phyloP scores from a whole-genome alignment of 75 land plant genomes.

The Pseudotsuga menziesii region DNA sequence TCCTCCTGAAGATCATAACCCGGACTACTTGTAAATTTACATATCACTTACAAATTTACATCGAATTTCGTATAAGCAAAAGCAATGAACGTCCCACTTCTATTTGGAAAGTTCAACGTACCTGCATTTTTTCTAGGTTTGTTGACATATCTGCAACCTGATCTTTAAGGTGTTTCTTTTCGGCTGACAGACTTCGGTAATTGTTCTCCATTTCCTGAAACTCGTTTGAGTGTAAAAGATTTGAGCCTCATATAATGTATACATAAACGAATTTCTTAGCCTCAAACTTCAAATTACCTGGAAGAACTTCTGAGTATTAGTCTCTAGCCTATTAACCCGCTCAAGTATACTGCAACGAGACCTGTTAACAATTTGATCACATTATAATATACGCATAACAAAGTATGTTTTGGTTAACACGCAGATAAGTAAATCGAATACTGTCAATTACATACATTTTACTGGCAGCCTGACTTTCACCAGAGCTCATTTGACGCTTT shows the following conservation, averaged over 20 bases:
- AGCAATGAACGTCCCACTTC: background rate
- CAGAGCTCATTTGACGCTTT: background rate
- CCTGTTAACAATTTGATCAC: background rate
- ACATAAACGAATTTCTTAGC: background rate
- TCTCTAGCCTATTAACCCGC: background rate
- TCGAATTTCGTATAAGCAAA: background rate
- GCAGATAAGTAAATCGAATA: too few species aligned
- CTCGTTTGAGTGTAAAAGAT: background rate
- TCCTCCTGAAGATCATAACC: background rate
- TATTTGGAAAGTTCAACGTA: background rate
- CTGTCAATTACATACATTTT: background rate
- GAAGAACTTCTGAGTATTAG: background rate
- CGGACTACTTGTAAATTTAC: too few species aligned
- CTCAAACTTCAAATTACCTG: background rate
- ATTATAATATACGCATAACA: background rate
- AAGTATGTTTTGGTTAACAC: too few species aligned
- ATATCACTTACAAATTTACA: background rate
- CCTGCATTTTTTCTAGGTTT: slow-evolving; percentile 16
- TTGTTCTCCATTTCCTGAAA: slow-evolving; percentile 5
- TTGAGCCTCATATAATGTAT: background rate
- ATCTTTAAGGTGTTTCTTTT: slow-evolving; percentile 11
- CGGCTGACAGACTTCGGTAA: background rate
- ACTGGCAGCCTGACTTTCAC: background rate
- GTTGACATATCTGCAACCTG: background rate
- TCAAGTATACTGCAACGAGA: background rate